Conservation (phyloP, 2,329 filamentous ascomycete genomes). For the Tolypocladium sp. region DNA sequence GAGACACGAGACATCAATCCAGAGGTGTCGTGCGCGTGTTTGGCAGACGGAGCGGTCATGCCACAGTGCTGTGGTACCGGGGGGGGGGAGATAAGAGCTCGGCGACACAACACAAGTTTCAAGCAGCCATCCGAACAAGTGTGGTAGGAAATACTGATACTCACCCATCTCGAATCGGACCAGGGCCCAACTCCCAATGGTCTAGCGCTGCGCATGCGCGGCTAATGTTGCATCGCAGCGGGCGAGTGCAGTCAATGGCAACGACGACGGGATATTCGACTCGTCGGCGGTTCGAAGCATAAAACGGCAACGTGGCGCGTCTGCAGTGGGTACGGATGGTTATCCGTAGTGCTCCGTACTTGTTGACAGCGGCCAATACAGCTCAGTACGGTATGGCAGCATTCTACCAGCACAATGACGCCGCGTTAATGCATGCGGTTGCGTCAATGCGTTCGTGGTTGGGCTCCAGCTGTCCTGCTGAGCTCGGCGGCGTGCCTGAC, state of each 20-base stretch:
- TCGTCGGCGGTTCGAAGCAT: neutral
- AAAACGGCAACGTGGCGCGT: neutral
- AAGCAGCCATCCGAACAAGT: neutral
- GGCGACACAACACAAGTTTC: neutral
- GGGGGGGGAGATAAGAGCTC: neutral
- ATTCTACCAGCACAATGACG: neutral
- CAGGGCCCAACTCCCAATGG: constrained; percentile 11
- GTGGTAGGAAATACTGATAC: constrained; percentile 3
- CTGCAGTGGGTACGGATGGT: neutral
- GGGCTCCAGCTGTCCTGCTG: neutral
- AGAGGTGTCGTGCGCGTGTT: neutral
- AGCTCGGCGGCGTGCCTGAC: neutral
- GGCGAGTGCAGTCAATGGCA: neutral
- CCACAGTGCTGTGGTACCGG: neutral
- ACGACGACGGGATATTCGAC: neutral
- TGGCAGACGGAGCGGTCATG: neutral
- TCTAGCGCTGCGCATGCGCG: constrained; percentile 10
- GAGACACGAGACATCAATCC: neutral
- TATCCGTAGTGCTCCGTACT: neutral
- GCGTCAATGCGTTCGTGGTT: neutral
- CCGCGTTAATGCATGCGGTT: neutral
- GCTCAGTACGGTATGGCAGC: neutral
- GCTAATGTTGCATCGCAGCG: constrained; percentile 5
- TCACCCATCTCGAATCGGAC: constrained; percentile 17
- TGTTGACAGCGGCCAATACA: too few relatives aligned